Base-by-base conservation (phyloP, 2,329 filamentous ascomycete genomes). In the Nigrospora osmanthi region DNA sequence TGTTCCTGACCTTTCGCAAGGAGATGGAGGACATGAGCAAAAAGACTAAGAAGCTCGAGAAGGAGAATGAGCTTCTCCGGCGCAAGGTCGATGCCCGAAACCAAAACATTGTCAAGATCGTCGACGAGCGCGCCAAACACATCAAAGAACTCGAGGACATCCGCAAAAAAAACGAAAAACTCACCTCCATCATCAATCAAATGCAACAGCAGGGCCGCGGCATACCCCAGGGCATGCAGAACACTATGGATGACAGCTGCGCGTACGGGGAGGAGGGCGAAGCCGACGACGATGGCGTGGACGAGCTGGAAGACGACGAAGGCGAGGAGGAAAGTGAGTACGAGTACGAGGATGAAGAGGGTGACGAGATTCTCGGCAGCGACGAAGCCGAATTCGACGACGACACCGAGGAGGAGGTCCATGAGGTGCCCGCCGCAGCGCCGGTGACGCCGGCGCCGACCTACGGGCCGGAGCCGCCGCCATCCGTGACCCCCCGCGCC, bases 21-120 rank as follows among this genome's bases (percentile, higher is more conserved):
- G 93, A 97, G 68, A 97, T 97, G 90, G 93, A 97, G 68, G 93
- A 97, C 60, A 97, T 97, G 90, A 95, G 90, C 1, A 96, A 96
- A 71, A 97, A 97, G 71, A 95, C 91, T 6, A 96, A 96, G 67
- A 84, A 89, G 23, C 73, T 98, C 43, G 93, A 98, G 65, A 95
- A 95, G 68, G 93, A 98, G 60, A 97, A 98, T 58, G 85, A 93
- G 56, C 85, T 80, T 15, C 77, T 95, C 42, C 95, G 89, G 53
- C 81, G 91, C 45, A 95, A 96, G 66, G 91, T 96, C 64, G 90
- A 96, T 56, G 82, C 88, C 40, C 94, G 90, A 23, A 93, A 93
- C 58, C 84, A 87, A 53, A 97, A 95, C 65, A 96, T 98, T 60
- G 80, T 96, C 47, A 87, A 93, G 60, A 95, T 97, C 91, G 93